These are phyloP conservation scores for Cryptosporidium baileyi DNA, from an alignment of 169 alveolate genomes.

Conservation along the genomic window DNA sequence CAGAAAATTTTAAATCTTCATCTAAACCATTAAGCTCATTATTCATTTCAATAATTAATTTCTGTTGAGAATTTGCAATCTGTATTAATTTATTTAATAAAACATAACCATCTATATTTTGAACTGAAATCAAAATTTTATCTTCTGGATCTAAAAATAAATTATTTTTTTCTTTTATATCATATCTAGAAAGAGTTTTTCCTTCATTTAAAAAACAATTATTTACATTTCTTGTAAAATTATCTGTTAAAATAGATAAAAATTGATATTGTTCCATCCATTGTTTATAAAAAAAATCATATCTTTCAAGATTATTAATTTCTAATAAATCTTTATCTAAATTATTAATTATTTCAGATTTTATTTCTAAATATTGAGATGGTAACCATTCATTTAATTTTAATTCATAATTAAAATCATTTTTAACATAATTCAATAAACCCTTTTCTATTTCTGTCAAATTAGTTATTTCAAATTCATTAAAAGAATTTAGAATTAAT, in stretches of 20 bases:
- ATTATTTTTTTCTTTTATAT: background rate
- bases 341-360: constrained; percentile 5
- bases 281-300: constrained; percentile 51
- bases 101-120: constrained; percentile 34
- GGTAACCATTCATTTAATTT: constrained; percentile 57
- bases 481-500: background rate
- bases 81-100: background rate
- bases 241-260: background rate
- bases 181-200: background rate
- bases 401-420: background rate
- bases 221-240: background rate
- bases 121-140: constrained; percentile 26
- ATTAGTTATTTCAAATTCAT: constrained; percentile 12
- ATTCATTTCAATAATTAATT: constrained; percentile 20
- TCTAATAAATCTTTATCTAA: background rate
- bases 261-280: constrained; percentile 51
- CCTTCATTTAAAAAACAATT: constrained; percentile 26
- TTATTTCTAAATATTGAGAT: background rate
- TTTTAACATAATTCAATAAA: background rate
- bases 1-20: background rate
- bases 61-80: constrained; percentile 54
- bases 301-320: constrained; percentile 1
- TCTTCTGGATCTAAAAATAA: constrained; percentile 45
- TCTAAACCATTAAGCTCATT: background rate
- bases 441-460: constrained; percentile 46